A percentile compares a stretch with the other conserved stretches of the same genome.
Evolutionary conservation across 2,329 filamentous ascomycete species (phyloP).

Genomic region (Furcasterigmium furcatum): DNA sequence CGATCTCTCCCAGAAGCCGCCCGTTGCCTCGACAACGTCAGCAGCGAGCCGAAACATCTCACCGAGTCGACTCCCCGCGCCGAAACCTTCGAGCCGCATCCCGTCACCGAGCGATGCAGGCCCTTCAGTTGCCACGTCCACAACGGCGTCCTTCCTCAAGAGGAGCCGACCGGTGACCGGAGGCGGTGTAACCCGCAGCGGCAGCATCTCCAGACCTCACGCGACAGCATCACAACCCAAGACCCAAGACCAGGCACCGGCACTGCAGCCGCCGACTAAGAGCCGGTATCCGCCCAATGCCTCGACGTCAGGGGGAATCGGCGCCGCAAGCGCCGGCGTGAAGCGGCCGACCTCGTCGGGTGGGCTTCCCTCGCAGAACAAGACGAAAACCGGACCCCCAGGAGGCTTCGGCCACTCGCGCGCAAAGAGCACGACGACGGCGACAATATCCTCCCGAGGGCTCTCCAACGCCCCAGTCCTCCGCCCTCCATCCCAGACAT

Average conservation of each 20-base stretch:
- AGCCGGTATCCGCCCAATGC: constrained; percentile 7
- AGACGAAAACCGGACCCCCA: constrained; percentile 6
- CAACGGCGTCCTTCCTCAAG: background rate
- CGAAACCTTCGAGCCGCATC: constrained; percentile 3
- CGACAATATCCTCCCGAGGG: constrained; percentile 2
- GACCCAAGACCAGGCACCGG: constrained; percentile 3
- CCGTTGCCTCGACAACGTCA: background rate
- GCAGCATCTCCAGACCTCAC: constrained; percentile 8
- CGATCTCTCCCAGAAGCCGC: constrained; percentile 7
- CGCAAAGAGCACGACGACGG: constrained; percentile 37
- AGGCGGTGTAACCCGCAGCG: constrained; percentile 8
- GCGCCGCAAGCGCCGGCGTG: constrained; percentile 6
- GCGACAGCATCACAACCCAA: constrained; percentile 6
- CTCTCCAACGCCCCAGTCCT: constrained; percentile 34
- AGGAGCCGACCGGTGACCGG: background rate
- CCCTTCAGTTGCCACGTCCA: constrained; percentile 4
- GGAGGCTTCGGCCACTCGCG: constrained; percentile 26
- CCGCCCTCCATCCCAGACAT: constrained; percentile 27
- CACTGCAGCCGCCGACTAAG: background rate
- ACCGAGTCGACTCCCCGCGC: constrained; percentile 10
- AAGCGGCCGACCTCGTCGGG: constrained; percentile 22
- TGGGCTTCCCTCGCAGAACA: constrained; percentile 14
- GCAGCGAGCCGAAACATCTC: constrained; percentile 4
- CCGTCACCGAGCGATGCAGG: constrained; percentile 9
- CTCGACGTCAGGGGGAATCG: constrained; percentile 1